These are phyloP conservation scores for Beta vulgaris DNA, from an alignment of 148 eudicot species.

Conservation along the genomic window DNA sequence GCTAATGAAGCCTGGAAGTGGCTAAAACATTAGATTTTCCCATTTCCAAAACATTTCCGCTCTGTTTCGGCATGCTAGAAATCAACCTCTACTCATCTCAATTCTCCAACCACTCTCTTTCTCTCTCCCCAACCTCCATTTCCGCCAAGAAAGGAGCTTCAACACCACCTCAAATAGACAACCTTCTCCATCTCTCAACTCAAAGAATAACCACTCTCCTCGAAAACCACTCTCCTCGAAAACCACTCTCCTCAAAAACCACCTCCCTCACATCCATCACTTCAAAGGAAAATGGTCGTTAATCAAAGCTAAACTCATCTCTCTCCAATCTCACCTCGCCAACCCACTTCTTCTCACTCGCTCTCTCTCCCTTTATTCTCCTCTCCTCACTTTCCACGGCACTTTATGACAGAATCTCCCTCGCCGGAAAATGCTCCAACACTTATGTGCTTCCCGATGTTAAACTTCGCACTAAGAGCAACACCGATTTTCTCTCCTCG, in stretches of 20 bases:
- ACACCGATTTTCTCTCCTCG: slow-evolving; percentile 57
- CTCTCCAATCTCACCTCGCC: slow-evolving; percentile 43
- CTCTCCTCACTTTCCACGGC: slow-evolving; percentile 45
- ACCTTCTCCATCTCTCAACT: slow-evolving; percentile 19
- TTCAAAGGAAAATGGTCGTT: slow-evolving; percentile 69
- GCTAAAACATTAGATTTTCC: too few relatives aligned
- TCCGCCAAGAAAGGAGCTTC: slow-evolving; percentile 41
- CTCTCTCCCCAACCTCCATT: background rate
- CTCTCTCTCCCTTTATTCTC: slow-evolving; percentile 35
- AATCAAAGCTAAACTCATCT: slow-evolving; percentile 52
- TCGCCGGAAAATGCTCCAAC: slow-evolving; percentile 40
- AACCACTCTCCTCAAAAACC: slow-evolving; percentile 32
- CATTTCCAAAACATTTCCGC: too few relatives aligned
- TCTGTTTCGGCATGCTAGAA: too few relatives aligned
- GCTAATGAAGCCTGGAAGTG: too few relatives aligned
- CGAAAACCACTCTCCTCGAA: too few relatives aligned
- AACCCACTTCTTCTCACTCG: slow-evolving; percentile 23
- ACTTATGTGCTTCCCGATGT: slow-evolving; percentile 42
- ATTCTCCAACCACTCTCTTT: background rate
- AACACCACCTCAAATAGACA: slow-evolving; percentile 5
- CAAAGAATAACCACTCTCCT: slow-evolving; percentile 34
- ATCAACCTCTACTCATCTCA: background rate
- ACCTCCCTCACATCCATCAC: slow-evolving; percentile 41
- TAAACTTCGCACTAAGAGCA: slow-evolving; percentile 72
- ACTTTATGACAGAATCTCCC: slow-evolving; percentile 43